Evolutionary conservation across 345 rosid species (phyloP).

Genomic region (Cardamine occulta): DNA sequence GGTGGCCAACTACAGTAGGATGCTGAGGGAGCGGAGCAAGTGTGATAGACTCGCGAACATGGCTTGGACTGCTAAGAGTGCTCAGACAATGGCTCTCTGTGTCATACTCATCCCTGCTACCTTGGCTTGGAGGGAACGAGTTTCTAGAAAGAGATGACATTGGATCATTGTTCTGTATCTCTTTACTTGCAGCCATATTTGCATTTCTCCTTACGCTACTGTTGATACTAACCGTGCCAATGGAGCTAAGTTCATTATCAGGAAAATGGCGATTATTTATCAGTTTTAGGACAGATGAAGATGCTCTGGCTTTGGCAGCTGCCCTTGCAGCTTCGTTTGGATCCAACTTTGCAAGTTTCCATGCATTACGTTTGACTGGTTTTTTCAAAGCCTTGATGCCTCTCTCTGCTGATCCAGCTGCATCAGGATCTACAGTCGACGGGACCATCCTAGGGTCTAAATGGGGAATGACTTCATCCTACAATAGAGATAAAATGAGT

Average conservation of each 20-base stretch:
- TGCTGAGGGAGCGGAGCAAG: conserved; percentile 81
- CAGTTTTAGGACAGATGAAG: conserved; percentile 83
- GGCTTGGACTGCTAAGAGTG: conserved; percentile 87
- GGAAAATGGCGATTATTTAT: conserved; percentile 55
- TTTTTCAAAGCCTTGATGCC: conserved; percentile 60
- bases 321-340: conserved; percentile 79
- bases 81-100: conserved; percentile 72
- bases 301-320: conserved; percentile 94
- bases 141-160: conserved; percentile 54
- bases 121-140: conserved; percentile 79
- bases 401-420: conserved; percentile 58
- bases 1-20: conserved; percentile 48
- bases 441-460: conserved; percentile 89
- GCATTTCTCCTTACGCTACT: conserved; percentile 74
- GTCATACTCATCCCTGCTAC: conserved; percentile 82
- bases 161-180: conserved; percentile 50
- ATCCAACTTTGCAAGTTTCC: conserved; percentile 91
- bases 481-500: conserved; percentile 16
- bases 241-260: conserved; percentile 74
- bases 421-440: conserved; percentile 88
- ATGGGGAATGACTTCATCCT: conserved; percentile 94
- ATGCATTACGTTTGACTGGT: conserved; percentile 73
- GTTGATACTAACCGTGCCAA: conserved; percentile 63
- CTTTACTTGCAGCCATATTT: conserved; percentile 52
- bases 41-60: conserved; percentile 69